Base-by-base conservation (phyloP, 2,329 filamentous ascomycete genomes). In the Pseudocercospora cruenta region DNA sequence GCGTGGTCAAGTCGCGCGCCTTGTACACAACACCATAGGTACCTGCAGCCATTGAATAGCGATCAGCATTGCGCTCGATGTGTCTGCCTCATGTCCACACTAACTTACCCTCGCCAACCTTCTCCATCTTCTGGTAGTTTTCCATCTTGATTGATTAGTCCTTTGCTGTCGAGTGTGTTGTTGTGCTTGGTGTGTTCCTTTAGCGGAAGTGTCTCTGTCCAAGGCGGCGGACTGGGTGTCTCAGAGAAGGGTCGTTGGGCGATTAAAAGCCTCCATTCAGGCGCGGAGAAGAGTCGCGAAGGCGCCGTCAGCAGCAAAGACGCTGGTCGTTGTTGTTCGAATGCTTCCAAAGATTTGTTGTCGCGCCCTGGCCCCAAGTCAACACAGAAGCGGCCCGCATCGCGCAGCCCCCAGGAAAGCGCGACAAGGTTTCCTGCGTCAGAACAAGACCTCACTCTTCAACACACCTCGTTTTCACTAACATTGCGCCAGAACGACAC, bases 1-100 rank as follows among this genome's bases (percentile, higher is more conserved):
- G 86, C 76, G 94, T 90, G 71, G 87, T 87, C 67, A 97, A 90
- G 79, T 97, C 93, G 72, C 91, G 89, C 66, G 93, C 93, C 81
- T 96, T 96, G 87, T 97, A 97, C 69, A 97, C 93, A 69, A 97
- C 93, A 80, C 93, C 93, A 78, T 97, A 97, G 16, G 93, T 97
- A 75, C 93, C 93, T 96, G 69, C 68, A 58, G 60, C 1, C 33
- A 39, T 22, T 26, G 51, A 31, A 2, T 3, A 55, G 22, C 22
- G 4, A 4, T 55, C 26, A 55, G 51, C 51, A 31, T 26, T 55
- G 51, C 21, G 24, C 16, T 5, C 16, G 10, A 4, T 26, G 19
- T 31, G 10, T 4, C 14, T 4, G 1, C 39, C n/a, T n/a, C 9
- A 60, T 26, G 33, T 31, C 14, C 39, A 43, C 39, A 43, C 16